Conservation (phyloP, 768 basidiomycete genomes). For the Trametes cubensis region DNA sequence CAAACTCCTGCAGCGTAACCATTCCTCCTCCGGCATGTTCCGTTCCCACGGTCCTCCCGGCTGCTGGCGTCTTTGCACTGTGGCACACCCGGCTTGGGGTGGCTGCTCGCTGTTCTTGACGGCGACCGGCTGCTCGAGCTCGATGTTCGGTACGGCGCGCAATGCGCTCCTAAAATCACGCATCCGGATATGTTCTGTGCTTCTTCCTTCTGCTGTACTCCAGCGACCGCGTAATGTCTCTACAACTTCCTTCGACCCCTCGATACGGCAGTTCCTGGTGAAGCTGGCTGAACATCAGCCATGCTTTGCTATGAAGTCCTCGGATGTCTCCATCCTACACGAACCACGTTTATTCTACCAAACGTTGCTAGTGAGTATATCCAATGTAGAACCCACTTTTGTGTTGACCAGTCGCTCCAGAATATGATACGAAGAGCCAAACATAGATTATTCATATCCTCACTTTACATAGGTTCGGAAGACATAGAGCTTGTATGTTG, state of each 20-base stretch:
- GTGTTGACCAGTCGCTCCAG: conserved; percentile 40
- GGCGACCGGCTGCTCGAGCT: conserved; percentile 16
- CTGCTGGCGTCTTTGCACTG: not conserved
- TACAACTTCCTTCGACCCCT: conserved; percentile 27
- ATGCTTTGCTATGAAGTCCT: conserved; percentile 31
- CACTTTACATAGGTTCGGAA: conserved; percentile 82
- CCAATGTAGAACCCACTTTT: not conserved
- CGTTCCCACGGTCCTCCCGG: conserved; percentile 20
- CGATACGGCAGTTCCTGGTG: conserved; percentile 29
- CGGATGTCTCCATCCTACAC: conserved; percentile 30
- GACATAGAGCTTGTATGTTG: conserved; percentile 76
- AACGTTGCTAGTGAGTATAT: conserved; percentile 29
- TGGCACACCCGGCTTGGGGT: not conserved
- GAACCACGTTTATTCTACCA: conserved; percentile 33
- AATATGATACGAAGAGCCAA: conserved; percentile 78
- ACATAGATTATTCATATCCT: conserved; percentile 83
- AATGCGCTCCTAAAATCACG: conserved; percentile 20
- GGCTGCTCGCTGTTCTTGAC: conserved; percentile 4
- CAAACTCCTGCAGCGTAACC: conserved; percentile 20
- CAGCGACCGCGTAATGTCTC: conserved; percentile 21
- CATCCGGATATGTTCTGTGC: conserved; percentile 10
- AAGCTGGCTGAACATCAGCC: conserved; percentile 33
- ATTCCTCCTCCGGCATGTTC: conserved; percentile 18
- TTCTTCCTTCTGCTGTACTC: conserved; percentile 8
- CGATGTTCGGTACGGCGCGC: conserved; percentile 25